A percentile compares a stretch with the other conserved stretches of the same genome.
phyloP scores from a whole-genome alignment of 176 grass and related monocot species.

The Carex pumila region DNA sequence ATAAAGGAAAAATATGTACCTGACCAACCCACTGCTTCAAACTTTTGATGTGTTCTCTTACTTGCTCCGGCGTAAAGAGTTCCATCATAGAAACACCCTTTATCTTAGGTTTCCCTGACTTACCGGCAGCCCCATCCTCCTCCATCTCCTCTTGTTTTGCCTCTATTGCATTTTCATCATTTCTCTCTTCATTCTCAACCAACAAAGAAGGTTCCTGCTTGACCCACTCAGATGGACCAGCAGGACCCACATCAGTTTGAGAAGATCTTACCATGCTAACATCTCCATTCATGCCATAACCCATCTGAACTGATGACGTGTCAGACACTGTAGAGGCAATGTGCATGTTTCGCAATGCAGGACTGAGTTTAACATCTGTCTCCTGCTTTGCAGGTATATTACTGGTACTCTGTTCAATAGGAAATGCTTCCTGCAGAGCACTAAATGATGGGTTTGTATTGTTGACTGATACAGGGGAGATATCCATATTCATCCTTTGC shows the following conservation, averaged over 20 bases:
- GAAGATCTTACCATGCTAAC: conserved; percentile 23
- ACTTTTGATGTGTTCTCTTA: conserved; percentile 76
- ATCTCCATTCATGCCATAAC: conserved; percentile 46
- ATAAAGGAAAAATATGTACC: conserved; percentile 39
- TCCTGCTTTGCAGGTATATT: conserved; percentile 41
- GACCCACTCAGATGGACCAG: conserved; percentile 50
- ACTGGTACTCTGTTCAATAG: conserved; percentile 54
- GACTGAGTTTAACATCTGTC: conserved; percentile 42
- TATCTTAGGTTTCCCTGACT: conserved; percentile 97
- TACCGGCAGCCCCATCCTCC: conserved; percentile 48
- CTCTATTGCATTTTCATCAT: conserved; percentile 37
- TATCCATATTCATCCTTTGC: conserved; percentile 58
- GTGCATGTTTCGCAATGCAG: background rate
- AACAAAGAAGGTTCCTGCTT: conserved; percentile 54
- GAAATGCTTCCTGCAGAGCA: conserved; percentile 37
- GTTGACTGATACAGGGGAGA: conserved; percentile 33
- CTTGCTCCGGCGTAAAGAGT: conserved; percentile 96
- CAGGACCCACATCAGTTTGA: conserved; percentile 30
- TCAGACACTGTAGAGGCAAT: background rate
- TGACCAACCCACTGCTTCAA: conserved; percentile 95
- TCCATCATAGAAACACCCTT: conserved; percentile 97
- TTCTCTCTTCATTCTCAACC: conserved; percentile 44
- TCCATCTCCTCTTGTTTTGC: conserved; percentile 64
- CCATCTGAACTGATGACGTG: conserved; percentile 32
- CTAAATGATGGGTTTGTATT: conserved; percentile 36